phyloP scores from a whole-genome alignment of 176 grass and related monocot genomes.

The Triticum dicoccoides region DNA sequence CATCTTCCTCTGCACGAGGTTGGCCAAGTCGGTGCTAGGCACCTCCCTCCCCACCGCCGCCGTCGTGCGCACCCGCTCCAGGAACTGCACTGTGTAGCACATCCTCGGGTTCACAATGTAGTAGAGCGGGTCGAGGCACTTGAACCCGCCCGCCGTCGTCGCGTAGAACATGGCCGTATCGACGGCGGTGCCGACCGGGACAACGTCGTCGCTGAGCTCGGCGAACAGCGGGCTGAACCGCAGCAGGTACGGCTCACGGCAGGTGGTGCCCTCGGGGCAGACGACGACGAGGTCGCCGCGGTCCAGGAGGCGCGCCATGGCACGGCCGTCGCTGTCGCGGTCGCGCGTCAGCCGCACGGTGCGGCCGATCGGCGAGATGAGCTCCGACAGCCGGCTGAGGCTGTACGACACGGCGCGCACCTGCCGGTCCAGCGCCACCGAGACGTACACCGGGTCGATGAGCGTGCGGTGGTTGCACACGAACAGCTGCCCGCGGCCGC shows the following conservation, averaged over 20 bases:
- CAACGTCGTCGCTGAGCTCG: constrained; percentile 56
- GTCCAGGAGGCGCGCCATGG: constrained; percentile 44
- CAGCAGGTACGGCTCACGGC: constrained; percentile 68
- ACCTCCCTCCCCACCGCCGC: not conserved
- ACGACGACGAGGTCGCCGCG: constrained; percentile 51
- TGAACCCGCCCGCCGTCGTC: constrained; percentile 62
- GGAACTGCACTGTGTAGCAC: constrained; percentile 60
- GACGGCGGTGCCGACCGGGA: constrained; percentile 59
- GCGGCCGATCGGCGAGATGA: constrained; percentile 60
- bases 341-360: constrained; percentile 49
- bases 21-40: constrained; percentile 47
- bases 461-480: constrained; percentile 91
- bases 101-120: constrained; percentile 58
- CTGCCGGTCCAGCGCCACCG: constrained; percentile 41
- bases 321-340: constrained; percentile 23
- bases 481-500: constrained; percentile 41
- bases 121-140: constrained; percentile 73
- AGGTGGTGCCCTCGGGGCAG: constrained; percentile 82
- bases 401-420: constrained; percentile 71
- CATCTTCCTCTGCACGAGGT: constrained; percentile 61
- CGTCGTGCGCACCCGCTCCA: constrained; percentile 39
- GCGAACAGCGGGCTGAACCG: constrained; percentile 76
- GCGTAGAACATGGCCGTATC: constrained; percentile 71
- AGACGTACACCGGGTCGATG: constrained; percentile 75
- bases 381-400: constrained; percentile 52